A percentile compares a stretch with the other conserved stretches of the same genome.
These are phyloP conservation scores for Podila epigama DNA, from an alignment of 192 early-diverging fungal species.

Conservation along the genomic window DNA sequence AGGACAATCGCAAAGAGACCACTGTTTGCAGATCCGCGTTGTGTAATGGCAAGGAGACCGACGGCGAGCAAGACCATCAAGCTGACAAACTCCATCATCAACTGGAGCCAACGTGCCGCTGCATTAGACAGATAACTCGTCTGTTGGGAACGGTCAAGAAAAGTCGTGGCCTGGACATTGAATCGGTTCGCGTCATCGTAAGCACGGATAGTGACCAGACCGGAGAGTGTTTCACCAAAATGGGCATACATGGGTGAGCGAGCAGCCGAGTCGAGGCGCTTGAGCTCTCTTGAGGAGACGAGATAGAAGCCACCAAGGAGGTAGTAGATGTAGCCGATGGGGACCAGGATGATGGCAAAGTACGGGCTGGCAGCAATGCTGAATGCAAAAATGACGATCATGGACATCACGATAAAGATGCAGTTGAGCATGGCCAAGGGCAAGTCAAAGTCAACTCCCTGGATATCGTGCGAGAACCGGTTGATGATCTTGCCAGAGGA, in stretches of 20 bases:
- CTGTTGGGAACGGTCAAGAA: conserved; percentile 74
- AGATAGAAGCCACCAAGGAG: conserved; percentile 65
- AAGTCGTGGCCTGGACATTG: conserved; percentile 62
- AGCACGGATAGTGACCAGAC: conserved; percentile 67
- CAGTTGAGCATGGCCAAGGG: conserved; percentile 55
- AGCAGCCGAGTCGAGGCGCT: conserved; percentile 73
- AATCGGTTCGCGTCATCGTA: conserved; percentile 74
- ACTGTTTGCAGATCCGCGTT: conserved; percentile 51
- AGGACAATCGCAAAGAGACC: conserved; percentile 60
- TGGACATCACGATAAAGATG: conserved; percentile 44
- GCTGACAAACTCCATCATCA: conserved; percentile 79
- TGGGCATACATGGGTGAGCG: conserved; percentile 14
- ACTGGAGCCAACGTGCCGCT: conserved; percentile 64
- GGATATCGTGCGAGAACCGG: conserved; percentile 81
- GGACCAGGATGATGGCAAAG: conserved; percentile 54
- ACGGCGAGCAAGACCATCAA: conserved; percentile 76
- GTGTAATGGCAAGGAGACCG: conserved; percentile 69
- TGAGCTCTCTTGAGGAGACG: conserved; percentile 75
- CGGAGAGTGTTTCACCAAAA: conserved; percentile 25
- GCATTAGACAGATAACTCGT: conserved; percentile 73
- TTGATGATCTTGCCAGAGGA: conserved; percentile 73
- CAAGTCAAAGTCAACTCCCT: conserved; percentile 64
- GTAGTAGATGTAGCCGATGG: conserved; percentile 52
- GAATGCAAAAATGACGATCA: conserved; percentile 53
- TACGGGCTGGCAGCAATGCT: conserved; percentile 61